A percentile compares a stretch with the other conserved stretches of the same genome.
These are phyloP conservation scores for Mortierella sp. DNA, from an alignment of 371 early-diverging fungal species.

Conservation along the genomic window DNA sequence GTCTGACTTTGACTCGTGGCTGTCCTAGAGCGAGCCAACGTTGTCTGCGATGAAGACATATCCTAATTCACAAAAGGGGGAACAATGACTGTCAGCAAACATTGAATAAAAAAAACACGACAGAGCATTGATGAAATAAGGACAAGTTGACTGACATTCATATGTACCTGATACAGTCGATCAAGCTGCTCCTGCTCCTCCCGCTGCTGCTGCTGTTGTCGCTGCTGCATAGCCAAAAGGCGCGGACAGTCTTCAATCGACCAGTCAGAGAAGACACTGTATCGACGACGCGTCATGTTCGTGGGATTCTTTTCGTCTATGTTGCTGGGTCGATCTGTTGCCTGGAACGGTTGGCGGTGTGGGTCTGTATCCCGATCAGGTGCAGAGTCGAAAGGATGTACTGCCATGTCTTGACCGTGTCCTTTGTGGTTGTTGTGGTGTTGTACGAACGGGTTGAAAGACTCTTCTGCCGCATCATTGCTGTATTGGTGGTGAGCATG, in stretches of 20 bases:
- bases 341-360: background rate
- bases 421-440: background rate
- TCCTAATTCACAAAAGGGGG: background rate
- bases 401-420: background rate
- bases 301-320: background rate
- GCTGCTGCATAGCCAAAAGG: conserved; percentile 16
- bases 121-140: background rate
- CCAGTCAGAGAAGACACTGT: conserved; percentile 43
- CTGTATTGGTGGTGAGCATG: background rate
- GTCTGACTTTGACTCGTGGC: background rate
- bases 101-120: no score
- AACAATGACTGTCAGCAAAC: no score
- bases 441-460: background rate
- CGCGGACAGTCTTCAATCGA: conserved; percentile 36
- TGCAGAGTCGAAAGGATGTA: background rate
- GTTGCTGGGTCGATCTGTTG: background rate
- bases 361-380: background rate
- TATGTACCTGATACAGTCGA: conserved; percentile 1
- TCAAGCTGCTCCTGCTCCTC: background rate
- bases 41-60: background rate
- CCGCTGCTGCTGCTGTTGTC: conserved; percentile 1
- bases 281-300: conserved; percentile 16
- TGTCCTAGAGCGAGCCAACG: background rate
- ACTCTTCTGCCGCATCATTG: background rate
- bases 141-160: background rate